Conservation (phyloP, 2,329 filamentous ascomycete species). For the Lojkania enalia region DNA sequence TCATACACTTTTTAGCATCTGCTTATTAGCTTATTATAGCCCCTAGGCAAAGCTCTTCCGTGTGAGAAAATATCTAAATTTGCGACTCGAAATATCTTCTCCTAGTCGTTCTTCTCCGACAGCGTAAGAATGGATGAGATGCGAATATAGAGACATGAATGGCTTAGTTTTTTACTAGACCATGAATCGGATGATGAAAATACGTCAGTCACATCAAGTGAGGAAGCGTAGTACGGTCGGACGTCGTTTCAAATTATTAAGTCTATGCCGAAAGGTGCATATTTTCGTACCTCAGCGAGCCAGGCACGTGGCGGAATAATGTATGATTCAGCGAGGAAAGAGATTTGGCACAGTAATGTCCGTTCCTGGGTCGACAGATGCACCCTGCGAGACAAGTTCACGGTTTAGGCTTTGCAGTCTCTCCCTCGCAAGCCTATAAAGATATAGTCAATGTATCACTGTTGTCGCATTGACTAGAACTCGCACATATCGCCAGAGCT, state of each 20-base stretch:
- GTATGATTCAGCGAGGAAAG: background rate
- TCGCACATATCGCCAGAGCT: background rate
- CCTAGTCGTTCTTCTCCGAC: conserved; percentile 7
- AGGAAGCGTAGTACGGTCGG: conserved; percentile 1
- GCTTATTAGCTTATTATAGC: no score
- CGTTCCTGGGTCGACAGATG: no score
- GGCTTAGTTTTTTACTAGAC: conserved; percentile 8
- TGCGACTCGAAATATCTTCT: no score
- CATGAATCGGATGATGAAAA: conserved; percentile 8
- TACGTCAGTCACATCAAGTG: conserved; percentile 6
- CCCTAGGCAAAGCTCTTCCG: no score
- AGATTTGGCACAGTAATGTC: no score
- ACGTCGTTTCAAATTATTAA: background rate
- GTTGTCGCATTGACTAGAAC: background rate
- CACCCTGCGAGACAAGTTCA: no score
- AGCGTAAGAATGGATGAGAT: conserved; percentile 5
- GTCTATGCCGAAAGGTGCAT: background rate
- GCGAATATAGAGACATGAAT: conserved; percentile 8
- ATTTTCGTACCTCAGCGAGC: background rate
- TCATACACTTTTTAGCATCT: conserved; percentile 7
- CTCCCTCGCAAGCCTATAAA: background rate
- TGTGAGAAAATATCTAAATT: no score
- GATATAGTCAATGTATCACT: background rate
- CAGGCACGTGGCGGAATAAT: background rate
- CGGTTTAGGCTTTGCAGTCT: background rate